Evolutionary conservation across 306 rosid genomes (phyloP), one percentile per base, ranked within the genome.

Genomic region (Mucuna pruriens): DNA sequence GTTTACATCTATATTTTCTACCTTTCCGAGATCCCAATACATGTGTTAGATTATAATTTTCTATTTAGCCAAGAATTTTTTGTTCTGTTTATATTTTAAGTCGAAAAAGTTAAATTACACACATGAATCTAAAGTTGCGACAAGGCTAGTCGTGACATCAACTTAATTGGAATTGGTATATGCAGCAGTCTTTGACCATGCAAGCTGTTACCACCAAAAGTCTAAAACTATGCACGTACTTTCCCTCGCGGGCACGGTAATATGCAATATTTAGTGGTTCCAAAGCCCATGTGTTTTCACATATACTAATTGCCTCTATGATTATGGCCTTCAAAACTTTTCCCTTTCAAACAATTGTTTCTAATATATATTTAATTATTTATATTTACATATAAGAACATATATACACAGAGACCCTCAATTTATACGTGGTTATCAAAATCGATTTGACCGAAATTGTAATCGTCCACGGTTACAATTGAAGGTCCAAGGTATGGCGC

Each of bases 401-500:
- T 3, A 19, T 4, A 9, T 4, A 40, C 22, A 55, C 13, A 68
- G 1, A 54, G 0, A 23, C n/a, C 6, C 34, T 20, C 40, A 39
- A 26, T 51, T 76, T 42, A 60, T 6, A 34, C 17, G 49, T 40
- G 54, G 13, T 75, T 75, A 16, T 42, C 11, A 9, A 7, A 22
- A 57, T 38, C 70, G 10, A 68, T 26, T 80, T 71, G 51, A 73
- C 46, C 51, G 11, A 16, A 29, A 40, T 48, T 10, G 38, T 29
- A 74, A 52, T 80, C 57, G 1, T 54, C 29, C 11, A 40, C 16
- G 4, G 76, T 70, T 13, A 74, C 82, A 52, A 86, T 61, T 49
- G 74, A 79, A 52, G 87, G 89, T 10, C 97, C 97, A 49, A 85
- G 68, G 57, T 91, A 88, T 8, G 89, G 90, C 7, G 94, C 92